Base-by-base conservation (phyloP, 805 yeast species). In the Candida odintsovae region DNA sequence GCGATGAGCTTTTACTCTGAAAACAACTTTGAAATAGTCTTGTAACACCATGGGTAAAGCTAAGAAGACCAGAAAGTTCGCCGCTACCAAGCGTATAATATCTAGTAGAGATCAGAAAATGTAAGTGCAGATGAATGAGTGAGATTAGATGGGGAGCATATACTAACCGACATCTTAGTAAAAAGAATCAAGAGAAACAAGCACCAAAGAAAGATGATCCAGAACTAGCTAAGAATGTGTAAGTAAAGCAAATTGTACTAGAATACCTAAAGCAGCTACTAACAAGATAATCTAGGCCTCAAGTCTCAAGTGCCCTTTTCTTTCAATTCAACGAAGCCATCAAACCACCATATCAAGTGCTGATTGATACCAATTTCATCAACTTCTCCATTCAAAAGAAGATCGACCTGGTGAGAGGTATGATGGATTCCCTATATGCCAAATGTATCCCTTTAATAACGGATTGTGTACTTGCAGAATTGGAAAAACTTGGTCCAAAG, bases 391-490 rank as follows among this genome's bases (percentile, higher is more conserved):
- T 94, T 54, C 97, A 90, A 65, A 94, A 94, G 71, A 94, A 94
- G 61, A 82, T 94, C 45, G 99, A 94, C 64, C 72, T 94, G 10
- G 90, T 89, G n/a, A 78, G 90, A 58, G 99, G 97, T 12, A 85
- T 94, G 85, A 92, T 94, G 98, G 98, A 92, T 65, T 78, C 95
- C 48, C 70, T 92, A 36, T 84, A 84, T 62, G 99, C 99, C 40
- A 89, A 94, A 63, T 90, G 97, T 72, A 88, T 92, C 41, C 98
- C 98, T 12, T 78, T 90, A 43, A 83, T 94, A 39, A 94, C 99
- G 3, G 99, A 94, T 66, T 94, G 99, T 71, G 99, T 94, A 20
- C 80, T 94, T 84, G 99, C 99, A 0, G 99, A 94, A 72, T 73
- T 94, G 66, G 99, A 94, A 60, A 94, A 94, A 64, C 72, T 94